Evolutionary conservation across 371 early-diverging fungal species (phyloP).

Genomic region (Mucor velutinosus): DNA sequence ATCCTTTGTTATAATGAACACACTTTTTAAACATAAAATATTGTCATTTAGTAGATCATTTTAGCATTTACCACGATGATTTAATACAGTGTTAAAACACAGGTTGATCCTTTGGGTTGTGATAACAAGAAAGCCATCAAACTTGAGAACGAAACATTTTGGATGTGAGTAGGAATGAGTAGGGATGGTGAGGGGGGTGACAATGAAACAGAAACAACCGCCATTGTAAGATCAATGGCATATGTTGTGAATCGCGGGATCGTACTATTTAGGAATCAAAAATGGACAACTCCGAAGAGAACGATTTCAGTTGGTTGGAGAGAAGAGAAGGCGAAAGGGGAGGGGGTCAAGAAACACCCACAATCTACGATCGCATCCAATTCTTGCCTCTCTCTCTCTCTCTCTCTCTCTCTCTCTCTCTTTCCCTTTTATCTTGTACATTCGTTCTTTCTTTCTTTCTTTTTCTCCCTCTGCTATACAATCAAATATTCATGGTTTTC

Average conservation of each 20-base stretch:
- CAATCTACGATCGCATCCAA: neutral
- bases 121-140: too few relatives aligned
- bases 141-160: too few relatives aligned
- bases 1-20: too few relatives aligned
- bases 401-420: neutral
- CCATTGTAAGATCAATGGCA: neutral
- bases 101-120: too few relatives aligned
- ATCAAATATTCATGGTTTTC: slow-evolving; percentile 11
- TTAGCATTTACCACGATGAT: too few relatives aligned
- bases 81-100: too few relatives aligned
- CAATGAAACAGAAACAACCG: neutral
- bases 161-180: neutral
- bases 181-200: neutral
- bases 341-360: neutral
- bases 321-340: neutral
- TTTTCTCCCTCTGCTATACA: neutral
- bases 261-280: neutral
- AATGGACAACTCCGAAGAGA: slow-evolving; percentile 6
- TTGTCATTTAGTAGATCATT: too few relatives aligned
- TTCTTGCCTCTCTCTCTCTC: neutral
- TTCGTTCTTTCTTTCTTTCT: neutral
- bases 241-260: neutral
- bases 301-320: neutral
- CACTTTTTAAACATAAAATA: too few relatives aligned
- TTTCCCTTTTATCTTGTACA: neutral